Evolutionary conservation across 495 filamentous ascomycete species (phyloP).

Genomic region (Hypoxylon crocopeplum): DNA sequence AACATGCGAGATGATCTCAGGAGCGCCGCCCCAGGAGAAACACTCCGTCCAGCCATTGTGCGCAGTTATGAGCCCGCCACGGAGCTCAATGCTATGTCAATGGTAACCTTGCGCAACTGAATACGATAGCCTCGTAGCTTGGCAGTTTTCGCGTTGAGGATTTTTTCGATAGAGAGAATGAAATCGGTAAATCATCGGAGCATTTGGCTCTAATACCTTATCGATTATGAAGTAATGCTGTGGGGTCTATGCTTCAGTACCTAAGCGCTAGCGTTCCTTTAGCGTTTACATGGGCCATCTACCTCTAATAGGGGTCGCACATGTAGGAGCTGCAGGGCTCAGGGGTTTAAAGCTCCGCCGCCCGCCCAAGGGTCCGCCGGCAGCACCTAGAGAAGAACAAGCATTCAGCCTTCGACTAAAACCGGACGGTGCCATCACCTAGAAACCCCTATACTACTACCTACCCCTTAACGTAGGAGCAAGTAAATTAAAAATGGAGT

Average conservation of each 20-base stretch:
- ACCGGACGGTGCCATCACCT: too few relatives aligned
- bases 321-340: conserved; percentile 20
- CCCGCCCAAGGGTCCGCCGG: conserved; percentile 13
- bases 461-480: too few relatives aligned
- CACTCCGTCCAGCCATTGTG: conserved; percentile 41
- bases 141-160: conserved; percentile 18
- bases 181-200: conserved; percentile 30
- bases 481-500: conserved; percentile 41
- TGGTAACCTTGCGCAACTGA: conserved; percentile 3
- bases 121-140: not conserved
- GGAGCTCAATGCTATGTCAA: conserved; percentile 25
- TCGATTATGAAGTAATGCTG: conserved; percentile 15
- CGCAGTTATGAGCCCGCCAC: conserved; percentile 15
- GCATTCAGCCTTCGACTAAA: too few relatives aligned
- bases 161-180: conserved; percentile 19
- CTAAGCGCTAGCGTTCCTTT: conserved; percentile 12
- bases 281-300: too few relatives aligned
- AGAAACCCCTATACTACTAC: not conserved
- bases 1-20: conserved; percentile 67
- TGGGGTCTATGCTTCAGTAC: not conserved
- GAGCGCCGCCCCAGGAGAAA: conserved; percentile 67
- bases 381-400: not conserved
- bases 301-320: not conserved
- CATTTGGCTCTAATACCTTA: not conserved
- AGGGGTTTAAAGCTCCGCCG: conserved; percentile 25